phyloP scores from a whole-genome alignment of 768 basidiomycete genomes.

The Amanita subjunquillea region DNA sequence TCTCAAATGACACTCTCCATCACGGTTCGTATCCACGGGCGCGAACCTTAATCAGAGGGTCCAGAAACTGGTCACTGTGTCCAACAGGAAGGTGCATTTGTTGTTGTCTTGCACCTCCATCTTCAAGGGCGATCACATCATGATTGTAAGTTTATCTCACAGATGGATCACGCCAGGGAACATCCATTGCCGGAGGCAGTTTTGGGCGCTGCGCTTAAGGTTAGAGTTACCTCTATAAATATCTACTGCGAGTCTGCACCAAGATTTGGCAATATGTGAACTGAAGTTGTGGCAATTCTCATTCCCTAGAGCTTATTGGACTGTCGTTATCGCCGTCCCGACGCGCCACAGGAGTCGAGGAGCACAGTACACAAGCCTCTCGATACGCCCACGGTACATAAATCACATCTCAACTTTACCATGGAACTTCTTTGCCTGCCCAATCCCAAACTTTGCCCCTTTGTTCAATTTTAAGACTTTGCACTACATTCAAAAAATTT shows the following conservation, averaged over 20 bases:
- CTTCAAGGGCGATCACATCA: background rate
- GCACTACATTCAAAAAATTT: slow-evolving; percentile 35
- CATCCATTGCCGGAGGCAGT: background rate
- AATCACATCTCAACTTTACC: slow-evolving; percentile 12
- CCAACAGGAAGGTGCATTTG: background rate
- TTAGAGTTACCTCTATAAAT: too few relatives aligned
- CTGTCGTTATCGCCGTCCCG: background rate
- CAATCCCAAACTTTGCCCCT: slow-evolving; percentile 51
- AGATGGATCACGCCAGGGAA: background rate
- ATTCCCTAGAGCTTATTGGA: too few relatives aligned
- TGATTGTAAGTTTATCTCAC: background rate
- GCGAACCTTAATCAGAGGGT: background rate
- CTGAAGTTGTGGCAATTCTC: too few relatives aligned
- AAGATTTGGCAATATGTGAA: too few relatives aligned
- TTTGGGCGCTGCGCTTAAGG: background rate
- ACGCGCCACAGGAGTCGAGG: background rate
- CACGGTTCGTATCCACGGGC: background rate
- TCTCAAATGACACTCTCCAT: background rate
- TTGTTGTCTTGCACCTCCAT: background rate
- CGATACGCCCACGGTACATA: background rate
- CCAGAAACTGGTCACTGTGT: background rate
- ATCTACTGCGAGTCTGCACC: too few relatives aligned
- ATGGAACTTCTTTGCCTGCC: slow-evolving; percentile 38
- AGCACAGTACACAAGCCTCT: background rate
- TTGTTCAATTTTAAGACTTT: slow-evolving; percentile 24